Evolutionary conservation across 805 yeast genomes (phyloP), one percentile per base, ranked within the genome.

Genomic region (Ogataea zsoltii): DNA sequence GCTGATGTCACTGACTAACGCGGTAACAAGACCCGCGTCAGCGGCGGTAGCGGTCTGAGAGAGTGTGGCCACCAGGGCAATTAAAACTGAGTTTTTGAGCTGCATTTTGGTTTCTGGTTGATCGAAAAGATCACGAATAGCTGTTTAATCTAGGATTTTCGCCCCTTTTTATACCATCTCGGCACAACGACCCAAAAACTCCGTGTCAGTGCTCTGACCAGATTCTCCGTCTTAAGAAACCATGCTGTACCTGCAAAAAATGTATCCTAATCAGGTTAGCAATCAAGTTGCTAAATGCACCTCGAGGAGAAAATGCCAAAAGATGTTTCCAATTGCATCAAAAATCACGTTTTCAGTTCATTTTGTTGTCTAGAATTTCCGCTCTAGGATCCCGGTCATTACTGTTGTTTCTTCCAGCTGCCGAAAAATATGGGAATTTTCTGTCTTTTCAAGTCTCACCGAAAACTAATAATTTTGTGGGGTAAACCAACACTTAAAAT

Each of bases 1-100:
- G 33, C 61, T 58, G 44, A 65, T 61, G 54, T 72, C 77, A 21
- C 61, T 54, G 32, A 64, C 64, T 21, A 72, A 53, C n/a, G 67
- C 75, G 12, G 69, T 68, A 35, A 71, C 49, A 33, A 69, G 57
- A 38, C 54, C 63, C 26, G 52, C 58, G 11, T 34, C 42, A 13
- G 40, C 50, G 6, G 58, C 58, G 7, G 50, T 51, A 23, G 53
- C 33, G 33, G 42, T 2, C 7, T 41, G 55, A 35, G 63, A 51
- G 9, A 54, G 36, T n/a, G 51, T 7, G 5, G 60, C 48, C 33
- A 61, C 47, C 29, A 62, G 32, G n/a, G 63, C 38, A 12, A 58
- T 21, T 18, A 58, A 34, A 18, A 45, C 36, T 5, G 52, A 25
- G 6, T 40, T 33, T 5, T 61, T 40, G n/a, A 55, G 51, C 56